These are phyloP conservation scores for Chernovozyma sophiae-reginae DNA, from an alignment of 1,139 yeast species.

Conservation along the genomic window DNA sequence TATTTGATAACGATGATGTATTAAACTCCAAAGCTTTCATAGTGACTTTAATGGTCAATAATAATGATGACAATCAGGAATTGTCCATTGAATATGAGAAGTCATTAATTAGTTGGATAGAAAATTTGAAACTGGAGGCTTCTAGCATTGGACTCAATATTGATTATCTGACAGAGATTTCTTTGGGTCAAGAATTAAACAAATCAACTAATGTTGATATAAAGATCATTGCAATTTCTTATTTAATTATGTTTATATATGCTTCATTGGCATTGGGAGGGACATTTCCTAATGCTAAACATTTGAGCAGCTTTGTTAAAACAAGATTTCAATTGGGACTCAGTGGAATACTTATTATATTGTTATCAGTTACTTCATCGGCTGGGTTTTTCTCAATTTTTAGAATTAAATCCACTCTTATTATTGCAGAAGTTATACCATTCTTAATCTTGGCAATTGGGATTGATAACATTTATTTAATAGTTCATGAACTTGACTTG, in stretches of 20 bases:
- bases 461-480: conserved; percentile 84
- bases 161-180: conserved; percentile 77
- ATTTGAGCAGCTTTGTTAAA: conserved; percentile 31
- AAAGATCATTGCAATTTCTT: conserved; percentile 66
- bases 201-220: conserved; percentile 79
- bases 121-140: conserved; percentile 31
- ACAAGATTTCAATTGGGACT: conserved; percentile 77
- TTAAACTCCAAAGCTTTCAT: conserved; percentile 67
- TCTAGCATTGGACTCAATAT: conserved; percentile 51
- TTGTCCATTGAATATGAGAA: conserved; percentile 64
- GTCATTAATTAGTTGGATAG: conserved; percentile 52
- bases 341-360: conserved; percentile 75
- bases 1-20: conserved; percentile 55
- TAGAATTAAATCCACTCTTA: conserved; percentile 81
- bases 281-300: conserved; percentile 23
- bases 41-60: conserved; percentile 64
- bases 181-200: conserved; percentile 79
- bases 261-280: conserved; percentile 83
- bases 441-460: conserved; percentile 91
- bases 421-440: conserved; percentile 97
- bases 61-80: conserved; percentile 29
- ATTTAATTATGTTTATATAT: conserved; percentile 83
- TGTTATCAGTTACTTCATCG: conserved; percentile 74
- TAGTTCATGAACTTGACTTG: conserved; percentile 71
- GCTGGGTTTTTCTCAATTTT: conserved; percentile 75